Percentiles rank a stretch among this genome's conserved stretches.
phyloP scores from a whole-genome alignment of 2,329 filamentous ascomycete species.

The Thyridium curvatum region DNA sequence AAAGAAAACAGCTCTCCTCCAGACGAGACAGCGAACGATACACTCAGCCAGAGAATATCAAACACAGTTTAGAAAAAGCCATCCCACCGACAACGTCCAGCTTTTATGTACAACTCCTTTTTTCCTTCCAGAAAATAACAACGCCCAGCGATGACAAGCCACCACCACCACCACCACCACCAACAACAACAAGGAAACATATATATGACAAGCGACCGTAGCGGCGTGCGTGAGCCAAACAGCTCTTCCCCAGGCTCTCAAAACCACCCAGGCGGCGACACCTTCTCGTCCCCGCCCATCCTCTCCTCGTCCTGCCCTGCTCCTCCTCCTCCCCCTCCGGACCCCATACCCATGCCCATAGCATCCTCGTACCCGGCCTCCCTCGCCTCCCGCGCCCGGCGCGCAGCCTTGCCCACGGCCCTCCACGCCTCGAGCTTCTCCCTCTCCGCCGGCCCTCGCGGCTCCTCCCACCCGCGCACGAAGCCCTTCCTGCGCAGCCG shows the following conservation, averaged over 20 bases:
- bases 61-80: too few relatives aligned
- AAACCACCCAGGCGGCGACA: conserved; percentile 7
- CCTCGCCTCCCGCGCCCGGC: conserved; percentile 29
- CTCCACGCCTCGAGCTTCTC: conserved; percentile 40
- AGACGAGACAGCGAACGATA: too few relatives aligned
- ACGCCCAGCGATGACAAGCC: too few relatives aligned
- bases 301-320: conserved; percentile 26
- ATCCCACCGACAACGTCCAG: too few relatives aligned
- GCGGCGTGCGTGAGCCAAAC: background rate
- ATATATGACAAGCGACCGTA: background rate
- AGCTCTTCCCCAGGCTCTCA: background rate
- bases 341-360: conserved; percentile 20
- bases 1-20: too few relatives aligned
- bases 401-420: conserved; percentile 28
- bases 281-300: conserved; percentile 15
- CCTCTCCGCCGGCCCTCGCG: conserved; percentile 27
- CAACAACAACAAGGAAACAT: too few relatives aligned
- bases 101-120: too few relatives aligned
- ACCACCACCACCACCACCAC: background rate
- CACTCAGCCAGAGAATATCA: too few relatives aligned
- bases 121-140: too few relatives aligned
- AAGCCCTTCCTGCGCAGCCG: conserved; percentile 43
- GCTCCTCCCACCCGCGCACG: conserved; percentile 24
- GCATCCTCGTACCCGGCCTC: conserved; percentile 32
- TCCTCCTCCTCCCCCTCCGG: conserved; percentile 2